These are phyloP conservation scores for Volvariella surrecta DNA, from an alignment of 1,284 basidiomycete species.

Conservation along the genomic window DNA sequence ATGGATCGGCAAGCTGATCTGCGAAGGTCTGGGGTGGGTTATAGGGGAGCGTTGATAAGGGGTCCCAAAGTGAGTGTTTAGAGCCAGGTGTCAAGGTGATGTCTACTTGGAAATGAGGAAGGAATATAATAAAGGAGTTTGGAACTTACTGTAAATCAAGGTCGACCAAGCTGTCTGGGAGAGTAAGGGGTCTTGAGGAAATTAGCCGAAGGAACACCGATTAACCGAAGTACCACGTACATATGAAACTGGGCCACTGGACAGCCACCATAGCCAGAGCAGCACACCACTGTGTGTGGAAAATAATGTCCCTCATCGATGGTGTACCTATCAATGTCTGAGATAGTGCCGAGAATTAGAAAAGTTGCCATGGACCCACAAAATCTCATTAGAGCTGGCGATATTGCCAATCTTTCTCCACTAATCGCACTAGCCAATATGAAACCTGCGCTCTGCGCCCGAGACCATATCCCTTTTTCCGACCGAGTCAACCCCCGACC, in stretches of 20 bases:
- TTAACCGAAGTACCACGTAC: conserved; percentile 36
- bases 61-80: conserved; percentile 51
- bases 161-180: conserved; percentile 84
- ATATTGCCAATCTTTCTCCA: conserved; percentile 79
- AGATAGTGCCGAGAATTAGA: conserved; percentile 10
- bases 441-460: conserved; percentile 74
- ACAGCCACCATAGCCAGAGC: conserved; percentile 88
- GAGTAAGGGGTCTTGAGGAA: conserved; percentile 68
- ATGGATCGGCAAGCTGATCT: conserved; percentile 60
- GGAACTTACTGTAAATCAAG: conserved; percentile 73
- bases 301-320: conserved; percentile 85
- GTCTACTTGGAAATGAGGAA: conserved; percentile 38
- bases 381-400: conserved; percentile 84
- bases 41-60: conserved; percentile 50
- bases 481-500: conserved; percentile 54
- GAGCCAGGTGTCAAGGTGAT: conserved; percentile 53
- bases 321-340: conserved; percentile 66
- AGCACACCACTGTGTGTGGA: conserved; percentile 88
- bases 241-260: conserved; percentile 88
- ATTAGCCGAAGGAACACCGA: conserved; percentile 7
- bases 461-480: conserved; percentile 53
- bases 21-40: conserved; percentile 59
- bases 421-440: conserved; percentile 89
- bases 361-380: conserved; percentile 35
- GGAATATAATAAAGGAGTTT: conserved; percentile 8